Percentiles rank a stretch among this genome's conserved stretches.
phyloP scores from a whole-genome alignment of 768 basidiomycete species.

The Favolaschia claudopus region DNA sequence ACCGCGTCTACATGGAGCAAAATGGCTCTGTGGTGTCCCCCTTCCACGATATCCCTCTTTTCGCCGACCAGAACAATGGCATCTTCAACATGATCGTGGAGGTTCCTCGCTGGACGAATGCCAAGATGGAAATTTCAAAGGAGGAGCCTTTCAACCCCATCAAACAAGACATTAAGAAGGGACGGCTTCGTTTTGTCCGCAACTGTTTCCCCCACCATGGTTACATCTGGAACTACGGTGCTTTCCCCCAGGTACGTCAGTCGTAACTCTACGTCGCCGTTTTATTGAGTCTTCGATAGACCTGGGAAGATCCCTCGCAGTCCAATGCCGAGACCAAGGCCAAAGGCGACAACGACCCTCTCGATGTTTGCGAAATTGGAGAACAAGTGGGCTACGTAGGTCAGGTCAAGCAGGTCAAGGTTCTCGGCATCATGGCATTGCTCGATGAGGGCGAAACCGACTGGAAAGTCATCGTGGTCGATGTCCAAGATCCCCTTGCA shows the following conservation, averaged over 20 bases:
- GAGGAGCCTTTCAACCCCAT: slow-evolving; percentile 99
- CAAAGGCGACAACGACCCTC: slow-evolving; percentile 98
- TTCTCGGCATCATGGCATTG: slow-evolving; percentile 99
- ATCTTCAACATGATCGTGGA: slow-evolving; percentile 99
- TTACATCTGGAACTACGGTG: slow-evolving; percentile 99
- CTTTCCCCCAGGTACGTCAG: slow-evolving; percentile 90
- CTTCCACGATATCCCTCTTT: slow-evolving; percentile 98
- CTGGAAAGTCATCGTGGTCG: slow-evolving; percentile 99
- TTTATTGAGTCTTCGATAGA: slow-evolving; percentile 54
- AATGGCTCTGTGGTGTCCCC: slow-evolving; percentile 83
- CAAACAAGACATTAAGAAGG: slow-evolving; percentile 99
- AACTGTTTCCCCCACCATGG: slow-evolving; percentile 99
- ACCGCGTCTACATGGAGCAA: slow-evolving; percentile 94
- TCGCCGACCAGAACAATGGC: slow-evolving; percentile 93
- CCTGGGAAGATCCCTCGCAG: slow-evolving; percentile 94
- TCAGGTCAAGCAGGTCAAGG: slow-evolving; percentile 99
- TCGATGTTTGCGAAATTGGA: slow-evolving; percentile 99
- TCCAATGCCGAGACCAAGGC: slow-evolving; percentile 97
- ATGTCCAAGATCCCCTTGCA: slow-evolving; percentile 94
- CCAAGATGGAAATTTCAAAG: slow-evolving; percentile 99
- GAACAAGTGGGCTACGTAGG: slow-evolving; percentile 97
- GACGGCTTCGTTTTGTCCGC: slow-evolving; percentile 94
- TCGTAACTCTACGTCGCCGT: neutral
- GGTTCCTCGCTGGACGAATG: slow-evolving; percentile 99
- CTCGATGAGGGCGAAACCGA: slow-evolving; percentile 99